Percentiles rank a stretch among this genome's conserved stretches.
Evolutionary conservation across 2,329 filamentous ascomycete species (phyloP).

Genomic region (Aspergillus fumigatiaffinis): DNA sequence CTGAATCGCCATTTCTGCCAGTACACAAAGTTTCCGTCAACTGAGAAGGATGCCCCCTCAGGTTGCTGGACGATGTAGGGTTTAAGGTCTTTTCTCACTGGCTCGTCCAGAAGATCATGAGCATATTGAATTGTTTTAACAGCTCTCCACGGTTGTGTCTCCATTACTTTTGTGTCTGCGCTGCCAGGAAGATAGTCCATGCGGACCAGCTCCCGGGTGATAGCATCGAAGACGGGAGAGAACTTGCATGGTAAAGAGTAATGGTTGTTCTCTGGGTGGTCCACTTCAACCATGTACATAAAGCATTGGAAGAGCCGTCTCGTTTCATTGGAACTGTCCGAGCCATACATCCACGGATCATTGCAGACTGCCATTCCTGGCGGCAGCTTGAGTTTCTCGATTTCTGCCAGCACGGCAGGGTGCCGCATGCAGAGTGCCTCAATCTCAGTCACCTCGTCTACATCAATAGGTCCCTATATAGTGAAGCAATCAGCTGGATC

Average conservation of each 20-base stretch:
- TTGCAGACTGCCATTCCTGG: slow-evolving; percentile 54
- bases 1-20: slow-evolving; percentile 67
- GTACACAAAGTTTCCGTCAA: slow-evolving; percentile 53
- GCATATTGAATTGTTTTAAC: slow-evolving; percentile 50
- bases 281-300: slow-evolving; percentile 34
- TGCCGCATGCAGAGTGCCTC: slow-evolving; percentile 55
- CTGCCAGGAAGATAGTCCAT: slow-evolving; percentile 69
- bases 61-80: slow-evolving; percentile 62
- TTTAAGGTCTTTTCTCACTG: slow-evolving; percentile 59
- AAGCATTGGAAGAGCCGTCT: slow-evolving; percentile 40
- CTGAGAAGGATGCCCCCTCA: slow-evolving; percentile 59
- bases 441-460: slow-evolving; percentile 56
- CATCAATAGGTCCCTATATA: slow-evolving; percentile 56
- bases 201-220: slow-evolving; percentile 61
- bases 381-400: slow-evolving; percentile 57
- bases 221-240: slow-evolving; percentile 51
- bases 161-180: slow-evolving; percentile 55
- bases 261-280: slow-evolving; percentile 36
- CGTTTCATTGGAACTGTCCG: slow-evolving; percentile 35
- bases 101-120: slow-evolving; percentile 63
- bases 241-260: slow-evolving; percentile 36
- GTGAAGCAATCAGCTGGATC: slow-evolving; percentile 46
- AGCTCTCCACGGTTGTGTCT: slow-evolving; percentile 55
- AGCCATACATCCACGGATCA: slow-evolving; percentile 68
- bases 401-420: slow-evolving; percentile 53